Base-by-base conservation (phyloP, 2,329 filamentous ascomycete genomes). In the Cryphonectria naterciae region DNA sequence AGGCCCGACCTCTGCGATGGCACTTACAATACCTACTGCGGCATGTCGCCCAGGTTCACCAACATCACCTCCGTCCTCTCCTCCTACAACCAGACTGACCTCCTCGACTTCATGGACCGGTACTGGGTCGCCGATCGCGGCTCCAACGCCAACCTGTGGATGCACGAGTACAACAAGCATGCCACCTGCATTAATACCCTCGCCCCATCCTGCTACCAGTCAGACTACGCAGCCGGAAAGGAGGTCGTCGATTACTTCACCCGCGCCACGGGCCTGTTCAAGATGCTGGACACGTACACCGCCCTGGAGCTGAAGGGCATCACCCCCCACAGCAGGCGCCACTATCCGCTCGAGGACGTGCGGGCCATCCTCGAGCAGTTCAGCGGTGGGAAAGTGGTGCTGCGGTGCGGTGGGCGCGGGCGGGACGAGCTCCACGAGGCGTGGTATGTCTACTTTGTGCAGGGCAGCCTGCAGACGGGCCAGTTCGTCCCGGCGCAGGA, bases 101-200 rank as follows among this genome's bases (percentile, higher is more conserved):
- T 84, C 13, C 70, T 84, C 6, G 76, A 75, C 10, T 79, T 77
- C 70, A 84, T 84, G 82, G 77, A 83, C 74, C 77, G 82, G 19
- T 83, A 83, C 75, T 85, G 83, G 82, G 74, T 83, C 49, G 81
- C 82, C 15, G 78, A 80, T 67, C 54, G 80, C 68, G 81, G 81
- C 37, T 77, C 78, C 32, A 83, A 84, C 74, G 76, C 80, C 43
- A 78, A 81, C 67, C 78, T 93, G 75, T 93, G 91, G 91, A 84
- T 88, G 75, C 89, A 92, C 79, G 91, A 93, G 77, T 93, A 89
- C 87, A 84, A 85, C 78, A 92, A 92, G 79, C 91, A 93, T 78
- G 91, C 88, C 43, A 92, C 91, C 17, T 93, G 91, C 81, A 89
- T 93, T 76, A 90, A 88, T 77, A 93, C 91, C 0, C 86, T 93